Base-by-base conservation (phyloP, 768 basidiomycete genomes). In the Suillus luteus region DNA sequence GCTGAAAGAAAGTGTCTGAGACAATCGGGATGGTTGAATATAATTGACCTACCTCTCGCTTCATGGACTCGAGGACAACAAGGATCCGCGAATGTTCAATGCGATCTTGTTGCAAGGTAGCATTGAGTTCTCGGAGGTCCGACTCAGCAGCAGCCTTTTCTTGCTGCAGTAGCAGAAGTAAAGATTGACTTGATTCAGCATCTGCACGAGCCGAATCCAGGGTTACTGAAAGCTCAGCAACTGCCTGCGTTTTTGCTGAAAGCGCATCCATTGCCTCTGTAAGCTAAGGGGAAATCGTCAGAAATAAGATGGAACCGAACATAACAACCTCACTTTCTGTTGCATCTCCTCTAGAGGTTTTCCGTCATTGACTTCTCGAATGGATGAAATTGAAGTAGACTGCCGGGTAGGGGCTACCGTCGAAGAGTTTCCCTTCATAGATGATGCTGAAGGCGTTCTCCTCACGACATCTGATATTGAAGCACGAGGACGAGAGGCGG, bases 361-460 rank as follows among this genome's bases (percentile, higher is more conserved):
- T n/a, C 75, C 78, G 66, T 87, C 86, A 65, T 87, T 85, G 19
- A 88, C 78, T 68, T 92, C 92, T 64, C 81, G 83, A 64, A 92
- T 86, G 10, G 91, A 91, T n/a, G 89, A 83, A 55, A 92, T 86
- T 15, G 91, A 92, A 31, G 81, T 77, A 44, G 84, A 69, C 35
- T 83, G 74, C 19, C 84, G 81, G 61, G 83, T 73, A 48, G 85
- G 71, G 22, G 65, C 54, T 24, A 61, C 57, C 19, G 67, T 69
- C 14, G 78, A 69, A 43, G 83, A 64, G 69, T 77, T 85, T 62
- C 78, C 77, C 40, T 81, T 78, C 57, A 27, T 41, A 11, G 57
- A 58, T 27, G 83, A 77, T 31, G 77, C 74, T 31, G 78, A 67
- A 41, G 76, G 75, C 8, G 84, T 73, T 68, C 84, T 85, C 76